Percentiles rank a stretch among this genome's conserved stretches.
phyloP scores from a whole-genome alignment of 2,329 filamentous ascomycete genomes.

The Penicillium fuscoglaucum region DNA sequence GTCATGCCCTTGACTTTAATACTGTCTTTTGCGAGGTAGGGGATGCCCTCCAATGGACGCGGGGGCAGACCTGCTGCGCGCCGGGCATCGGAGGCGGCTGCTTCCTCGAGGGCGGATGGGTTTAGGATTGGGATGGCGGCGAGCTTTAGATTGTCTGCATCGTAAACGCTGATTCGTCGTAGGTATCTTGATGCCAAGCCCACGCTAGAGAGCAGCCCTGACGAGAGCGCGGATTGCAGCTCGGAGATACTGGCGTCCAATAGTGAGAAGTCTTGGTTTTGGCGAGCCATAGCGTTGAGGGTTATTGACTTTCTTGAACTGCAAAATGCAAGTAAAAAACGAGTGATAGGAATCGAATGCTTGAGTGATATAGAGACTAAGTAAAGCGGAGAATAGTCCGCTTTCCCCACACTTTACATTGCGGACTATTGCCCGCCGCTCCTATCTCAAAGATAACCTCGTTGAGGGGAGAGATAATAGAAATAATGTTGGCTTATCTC shows the following conservation, averaged over 20 bases:
- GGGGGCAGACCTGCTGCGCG: constrained; percentile 39
- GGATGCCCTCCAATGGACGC: constrained; percentile 56
- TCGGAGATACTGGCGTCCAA: constrained; percentile 53
- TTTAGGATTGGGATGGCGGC: constrained; percentile 55
- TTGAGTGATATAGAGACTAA: not conserved
- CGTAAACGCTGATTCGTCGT: constrained; percentile 50
- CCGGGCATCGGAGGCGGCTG: constrained; percentile 49
- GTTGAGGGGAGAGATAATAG: not conserved
- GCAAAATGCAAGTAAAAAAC: not conserved
- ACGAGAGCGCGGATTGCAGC: constrained; percentile 45
- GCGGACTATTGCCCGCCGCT: constrained; percentile 7
- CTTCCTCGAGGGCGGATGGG: constrained; percentile 48
- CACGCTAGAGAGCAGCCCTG: constrained; percentile 45
- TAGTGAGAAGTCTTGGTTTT: constrained; percentile 28
- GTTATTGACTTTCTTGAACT: not conserved
- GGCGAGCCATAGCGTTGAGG: constrained; percentile 11
- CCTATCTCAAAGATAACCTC: constrained; percentile 2
- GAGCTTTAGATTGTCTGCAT: constrained; percentile 43
- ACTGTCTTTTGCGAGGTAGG: constrained; percentile 59
- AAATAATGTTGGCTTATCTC: constrained; percentile 12
- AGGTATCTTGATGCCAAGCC: constrained; percentile 50
- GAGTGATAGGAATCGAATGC: not conserved
- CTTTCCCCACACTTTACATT: not conserved
- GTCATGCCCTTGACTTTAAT: constrained; percentile 57
- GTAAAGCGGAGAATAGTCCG: constrained; percentile 8